Base-by-base conservation (phyloP, 148 eudicot genomes). In the Chenopodium suecicum region DNA sequence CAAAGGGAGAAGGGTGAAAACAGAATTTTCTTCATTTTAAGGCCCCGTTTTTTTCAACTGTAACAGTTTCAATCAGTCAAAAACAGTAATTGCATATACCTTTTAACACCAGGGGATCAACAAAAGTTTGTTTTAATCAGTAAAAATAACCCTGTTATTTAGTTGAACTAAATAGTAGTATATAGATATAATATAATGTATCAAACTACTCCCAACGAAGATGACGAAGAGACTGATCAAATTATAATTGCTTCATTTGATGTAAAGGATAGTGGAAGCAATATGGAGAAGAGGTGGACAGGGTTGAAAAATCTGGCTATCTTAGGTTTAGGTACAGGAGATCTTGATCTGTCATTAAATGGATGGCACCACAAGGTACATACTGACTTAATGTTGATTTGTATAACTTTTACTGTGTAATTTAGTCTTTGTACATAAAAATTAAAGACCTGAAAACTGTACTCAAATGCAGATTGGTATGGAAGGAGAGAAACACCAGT, bases 241-340 rank as follows among this genome's bases (percentile, higher is more conserved):
- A 4, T 77, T 34, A 27, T 56, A 8, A 73, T 41, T 44, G 69
- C 70, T 17, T 70, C 70, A 41, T 41, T 52, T 1, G 7, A 41
- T 85, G 77, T 90, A 78, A 56, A 91, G 98, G 91, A 94, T 74
- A 89, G 97, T 64, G 99, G 99, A 84, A 91, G 92, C 81, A 88
- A 90, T 80, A 89, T 91, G 97, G 98, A 95, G 86, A 88, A 89
- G 73, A 89, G 98, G 75, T 89, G 84, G 82, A 85, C 97, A 12
- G 99, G 99, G 29, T 79, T 89, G 5, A 84, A 88, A 72, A 82
- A 82, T 31, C 47, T 89, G 11, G 83, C 84, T 14, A 60, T 95
- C 80, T 89, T 90, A 82, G 97, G 99, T 68, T 66, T 95, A 54
- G 94, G 82, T 82, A 80, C 94, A 3, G 99, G 99, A 65, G 89